A percentile compares a stretch with the other conserved stretches of the same genome.
Evolutionary conservation across 2,329 filamentous ascomycete genomes (phyloP).

Genomic region (Aspergillus phoenicis): DNA sequence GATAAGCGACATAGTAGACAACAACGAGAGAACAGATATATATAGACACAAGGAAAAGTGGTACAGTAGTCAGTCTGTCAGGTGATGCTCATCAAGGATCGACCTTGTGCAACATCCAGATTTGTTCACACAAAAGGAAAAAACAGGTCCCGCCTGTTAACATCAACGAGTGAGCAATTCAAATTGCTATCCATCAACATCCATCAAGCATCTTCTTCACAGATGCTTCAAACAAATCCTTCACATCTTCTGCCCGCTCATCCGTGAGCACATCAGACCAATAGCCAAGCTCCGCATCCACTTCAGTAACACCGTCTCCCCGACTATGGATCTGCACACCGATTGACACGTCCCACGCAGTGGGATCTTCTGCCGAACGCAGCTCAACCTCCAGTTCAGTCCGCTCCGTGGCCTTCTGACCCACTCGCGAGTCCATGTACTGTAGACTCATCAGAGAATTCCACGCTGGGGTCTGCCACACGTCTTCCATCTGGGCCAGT

Average conservation of each 20-base stretch:
- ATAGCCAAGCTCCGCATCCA: neutral
- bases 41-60: too few relatives aligned
- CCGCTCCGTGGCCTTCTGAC: neutral
- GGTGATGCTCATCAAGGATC: too few relatives aligned
- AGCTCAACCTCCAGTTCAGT: neutral
- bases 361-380: neutral
- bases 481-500: neutral
- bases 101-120: too few relatives aligned
- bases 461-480: neutral
- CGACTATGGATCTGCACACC: neutral
- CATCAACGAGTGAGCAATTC: neutral
- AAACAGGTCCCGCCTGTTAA: neutral
- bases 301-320: neutral
- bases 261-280: neutral
- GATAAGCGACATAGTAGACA: too few relatives aligned
- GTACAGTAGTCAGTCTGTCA: too few relatives aligned
- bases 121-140: too few relatives aligned
- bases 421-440: neutral
- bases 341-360: neutral
- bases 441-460: neutral
- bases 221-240: neutral
- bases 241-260: neutral
- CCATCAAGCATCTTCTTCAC: neutral
- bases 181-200: neutral
- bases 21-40: too few relatives aligned